Evolutionary conservation across 768 basidiomycete genomes (phyloP), one percentile per base, ranked within the genome.

Genomic region (Mycena venus): DNA sequence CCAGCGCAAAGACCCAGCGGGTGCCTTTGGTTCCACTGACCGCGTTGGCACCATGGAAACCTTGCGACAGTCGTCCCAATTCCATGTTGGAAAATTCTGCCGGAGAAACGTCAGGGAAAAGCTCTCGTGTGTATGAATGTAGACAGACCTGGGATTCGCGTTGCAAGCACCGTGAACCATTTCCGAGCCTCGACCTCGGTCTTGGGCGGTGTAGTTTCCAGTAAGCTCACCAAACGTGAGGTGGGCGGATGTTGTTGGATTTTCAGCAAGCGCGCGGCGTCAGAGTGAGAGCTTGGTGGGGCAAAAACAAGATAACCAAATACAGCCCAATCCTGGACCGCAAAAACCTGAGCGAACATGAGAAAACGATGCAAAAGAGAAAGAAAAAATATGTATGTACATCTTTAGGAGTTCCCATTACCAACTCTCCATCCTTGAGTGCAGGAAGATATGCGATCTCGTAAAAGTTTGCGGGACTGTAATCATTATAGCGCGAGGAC

Each of bases 381-480:
- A 9, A 38, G 32, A 60, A 58, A 61, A 53, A 11, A 44, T 47
- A n/a, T n/a, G n/a, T n/a, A n/a, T 27, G 76, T 85, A 95, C 96
- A 80, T 96, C 93, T 77, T 87, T 86, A 17, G 92, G 91, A 49
- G 88, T 90, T 2, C 90, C 93, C 72, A 95, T 79, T 70, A 89
- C 87, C 34, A 82, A 76, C n/a, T 88, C 88, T 19, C 87, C 85
- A 7, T 88, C 85, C 21, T 88, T 85, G 3, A 90, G 77, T 3
- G 96, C 92, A 1, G 98, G 98, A 55, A 99, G 90, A 84, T 95
- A 99, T 0, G 93, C 85, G 11, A 94, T 79, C 29, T 91, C 84
- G 5, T 85, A 83, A 75, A 91, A 94, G 15, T 87, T 79, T 17
- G 84, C 80, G n/a, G 90, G 87, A 53, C 90, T 85, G 75, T 94